Evolutionary conservation across 495 filamentous ascomycete genomes (phyloP).

Genomic region (Penicillium atrosanguineum): DNA sequence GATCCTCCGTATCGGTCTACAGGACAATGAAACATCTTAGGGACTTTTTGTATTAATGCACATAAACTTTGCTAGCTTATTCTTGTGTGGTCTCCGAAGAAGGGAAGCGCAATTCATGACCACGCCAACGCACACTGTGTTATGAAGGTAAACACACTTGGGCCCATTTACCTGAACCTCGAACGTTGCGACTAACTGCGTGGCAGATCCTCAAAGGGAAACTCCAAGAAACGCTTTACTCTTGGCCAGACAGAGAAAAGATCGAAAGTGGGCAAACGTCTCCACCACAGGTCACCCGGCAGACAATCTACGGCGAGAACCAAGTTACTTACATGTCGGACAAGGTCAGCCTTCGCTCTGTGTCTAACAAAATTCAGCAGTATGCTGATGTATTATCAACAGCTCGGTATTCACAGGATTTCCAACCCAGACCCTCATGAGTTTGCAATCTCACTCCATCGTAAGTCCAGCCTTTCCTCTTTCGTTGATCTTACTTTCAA

Average conservation of each 20-base stretch:
- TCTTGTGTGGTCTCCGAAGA: slow-evolving; percentile 91
- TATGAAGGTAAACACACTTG: slow-evolving; percentile 48
- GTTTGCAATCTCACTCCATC: slow-evolving; percentile 80
- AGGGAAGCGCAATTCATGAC: slow-evolving; percentile 81
- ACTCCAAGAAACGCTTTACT: slow-evolving; percentile 76
- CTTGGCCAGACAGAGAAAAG: slow-evolving; percentile 60
- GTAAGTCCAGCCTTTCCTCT: slow-evolving; percentile 44
- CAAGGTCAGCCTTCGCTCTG: slow-evolving; percentile 36
- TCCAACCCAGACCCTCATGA: slow-evolving; percentile 68
- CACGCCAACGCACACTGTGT: slow-evolving; percentile 80
- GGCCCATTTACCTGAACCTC: background rate
- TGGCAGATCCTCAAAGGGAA: slow-evolving; percentile 66
- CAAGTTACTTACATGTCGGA: slow-evolving; percentile 85
- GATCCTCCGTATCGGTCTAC: background rate
- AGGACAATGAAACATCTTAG: too few relatives aligned
- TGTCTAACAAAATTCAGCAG: background rate
- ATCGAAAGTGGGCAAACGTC: slow-evolving; percentile 46
- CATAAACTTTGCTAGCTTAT: slow-evolving; percentile 58
- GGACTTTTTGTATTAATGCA: background rate
- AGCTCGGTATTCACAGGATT: slow-evolving; percentile 81
- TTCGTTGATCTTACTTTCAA: background rate
- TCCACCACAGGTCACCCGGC: slow-evolving; percentile 39
- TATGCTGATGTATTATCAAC: background rate
- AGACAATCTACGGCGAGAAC: slow-evolving; percentile 53
- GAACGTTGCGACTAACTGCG: background rate